Base-by-base conservation (phyloP, 768 basidiomycete genomes). In the Suillus clintonianus region DNA sequence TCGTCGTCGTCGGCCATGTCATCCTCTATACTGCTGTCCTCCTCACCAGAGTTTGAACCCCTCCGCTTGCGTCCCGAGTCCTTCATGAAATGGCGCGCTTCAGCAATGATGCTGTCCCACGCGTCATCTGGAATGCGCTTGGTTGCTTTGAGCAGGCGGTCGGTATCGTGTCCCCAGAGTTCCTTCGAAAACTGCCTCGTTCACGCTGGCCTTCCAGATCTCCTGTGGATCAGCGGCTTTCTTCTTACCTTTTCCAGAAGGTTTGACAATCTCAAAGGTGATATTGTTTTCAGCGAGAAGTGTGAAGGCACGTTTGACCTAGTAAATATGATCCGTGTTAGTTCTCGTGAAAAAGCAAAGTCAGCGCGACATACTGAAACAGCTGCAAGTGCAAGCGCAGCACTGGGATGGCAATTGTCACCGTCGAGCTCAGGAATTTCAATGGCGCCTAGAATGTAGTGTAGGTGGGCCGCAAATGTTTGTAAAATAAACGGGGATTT, bases 401-500 rank as follows among this genome's bases (percentile, higher is more conserved):
- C 57, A 22, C 32, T 42, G n/a, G 57, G 57, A 39, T 14, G 10
- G 57, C 2, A 59, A 19, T 59, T 37, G 19, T 59, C 2, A 42
- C 24, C 17, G 17, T 59, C 57, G 14, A 59, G 27, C 6, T 3
- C 36, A 37, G 45, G 45, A 8, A 61, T 42, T 19, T 61, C 48
- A 32, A 61, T 42, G n/a, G 60, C 48, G 36, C 48, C 60, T 34
- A 30, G 36, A 34, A 61, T 50, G 36, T 30, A 51, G 24, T 61
- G 34, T 9, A 61, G 14, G 43, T 61, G 60, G 11, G 60, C 45
- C 36, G 48, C 48, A 36, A 53, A 61, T 36, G 30, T 48, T 53
- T 51, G 47, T 24, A 61, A 24, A 36, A 61, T 61, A 48, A 61
- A 61, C 9, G 47, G 10, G 4, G 60, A 61, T 24, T 37, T 34